Conservation (phyloP, 2,329 filamentous ascomycete genomes). For the Lachnellula arida region DNA sequence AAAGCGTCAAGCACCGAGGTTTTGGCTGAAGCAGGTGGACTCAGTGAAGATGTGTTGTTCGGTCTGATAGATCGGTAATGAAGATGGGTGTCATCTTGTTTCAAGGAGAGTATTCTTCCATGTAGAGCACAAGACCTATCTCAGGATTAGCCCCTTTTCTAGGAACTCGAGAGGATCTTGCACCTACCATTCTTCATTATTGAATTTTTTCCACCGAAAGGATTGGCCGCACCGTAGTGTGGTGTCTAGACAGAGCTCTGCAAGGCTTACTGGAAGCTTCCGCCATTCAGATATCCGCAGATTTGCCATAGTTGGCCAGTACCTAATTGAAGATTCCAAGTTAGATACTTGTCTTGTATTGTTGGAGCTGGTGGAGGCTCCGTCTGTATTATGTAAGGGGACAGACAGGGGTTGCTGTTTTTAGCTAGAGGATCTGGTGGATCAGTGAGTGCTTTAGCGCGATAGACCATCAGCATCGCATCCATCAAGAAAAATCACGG, state of each 20-base stretch:
- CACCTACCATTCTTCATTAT: constrained; percentile 73
- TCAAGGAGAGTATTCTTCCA: constrained; percentile 78
- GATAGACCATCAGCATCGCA: background rate
- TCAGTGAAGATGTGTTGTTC: constrained; percentile 30
- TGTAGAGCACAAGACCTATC: constrained; percentile 74
- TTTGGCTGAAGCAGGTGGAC: constrained; percentile 34
- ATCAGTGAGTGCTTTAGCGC: background rate
- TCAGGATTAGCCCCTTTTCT: constrained; percentile 19
- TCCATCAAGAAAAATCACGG: background rate
- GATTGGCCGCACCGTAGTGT: constrained; percentile 93
- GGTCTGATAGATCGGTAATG: constrained; percentile 74
- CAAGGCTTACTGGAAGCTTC: constrained; percentile 75
- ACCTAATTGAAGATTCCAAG: background rate
- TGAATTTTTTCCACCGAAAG: constrained; percentile 87
- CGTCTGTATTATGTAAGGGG: too few species aligned
- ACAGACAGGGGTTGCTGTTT: too few species aligned
- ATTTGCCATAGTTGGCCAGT: constrained; percentile 21
- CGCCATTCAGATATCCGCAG: constrained; percentile 70
- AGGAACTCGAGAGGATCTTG: background rate
- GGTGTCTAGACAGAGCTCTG: constrained; percentile 90
- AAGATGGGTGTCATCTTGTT: constrained; percentile 72
- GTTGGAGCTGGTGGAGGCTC: background rate
- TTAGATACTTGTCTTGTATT: background rate
- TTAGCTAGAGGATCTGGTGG: background rate
- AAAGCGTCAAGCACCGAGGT: constrained; percentile 35